phyloP scores from a whole-genome alignment of 805 yeast genomes.

The Yamadazyma philogaea region DNA sequence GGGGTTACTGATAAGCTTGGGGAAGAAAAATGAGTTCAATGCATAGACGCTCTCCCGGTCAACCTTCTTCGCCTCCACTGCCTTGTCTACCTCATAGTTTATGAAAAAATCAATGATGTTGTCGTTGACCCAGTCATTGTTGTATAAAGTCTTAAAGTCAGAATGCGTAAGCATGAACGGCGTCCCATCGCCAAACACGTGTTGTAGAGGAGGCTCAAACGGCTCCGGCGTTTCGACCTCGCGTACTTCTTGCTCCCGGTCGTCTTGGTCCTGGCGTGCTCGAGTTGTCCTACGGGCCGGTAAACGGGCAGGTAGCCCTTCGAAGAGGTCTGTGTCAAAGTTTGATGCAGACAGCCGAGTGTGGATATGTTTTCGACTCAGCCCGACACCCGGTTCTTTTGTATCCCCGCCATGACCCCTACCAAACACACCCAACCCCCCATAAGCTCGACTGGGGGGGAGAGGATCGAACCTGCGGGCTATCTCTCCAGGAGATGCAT shows the following conservation, averaged over 20 bases:
- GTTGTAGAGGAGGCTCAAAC: constrained; percentile 47
- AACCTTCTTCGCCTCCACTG: constrained; percentile 19
- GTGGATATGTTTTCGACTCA: neutral
- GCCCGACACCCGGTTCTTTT: neutral
- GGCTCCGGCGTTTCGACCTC: constrained; percentile 24
- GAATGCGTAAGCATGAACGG: constrained; percentile 55
- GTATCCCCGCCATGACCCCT: neutral
- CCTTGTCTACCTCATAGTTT: constrained; percentile 49
- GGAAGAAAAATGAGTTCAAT: constrained; percentile 81
- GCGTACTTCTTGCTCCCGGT: neutral
- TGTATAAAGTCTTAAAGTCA: constrained; percentile 77
- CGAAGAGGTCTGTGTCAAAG: neutral
- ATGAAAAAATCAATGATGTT: constrained; percentile 81
- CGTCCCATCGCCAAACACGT: constrained; percentile 53
- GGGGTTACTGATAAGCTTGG: constrained; percentile 47
- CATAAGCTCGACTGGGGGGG: neutral
- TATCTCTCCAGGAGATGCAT: neutral
- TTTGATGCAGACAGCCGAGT: neutral
- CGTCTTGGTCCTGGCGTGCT: neutral
- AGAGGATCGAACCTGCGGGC: neutral
- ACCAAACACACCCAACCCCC: neutral
- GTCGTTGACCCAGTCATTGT: constrained; percentile 88
- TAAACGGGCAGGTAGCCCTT: neutral
- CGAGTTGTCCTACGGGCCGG: neutral
- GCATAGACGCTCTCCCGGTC: constrained; percentile 46